phyloP scores from a whole-genome alignment of 805 yeast species.

The Barnettozyma botsteinii region DNA sequence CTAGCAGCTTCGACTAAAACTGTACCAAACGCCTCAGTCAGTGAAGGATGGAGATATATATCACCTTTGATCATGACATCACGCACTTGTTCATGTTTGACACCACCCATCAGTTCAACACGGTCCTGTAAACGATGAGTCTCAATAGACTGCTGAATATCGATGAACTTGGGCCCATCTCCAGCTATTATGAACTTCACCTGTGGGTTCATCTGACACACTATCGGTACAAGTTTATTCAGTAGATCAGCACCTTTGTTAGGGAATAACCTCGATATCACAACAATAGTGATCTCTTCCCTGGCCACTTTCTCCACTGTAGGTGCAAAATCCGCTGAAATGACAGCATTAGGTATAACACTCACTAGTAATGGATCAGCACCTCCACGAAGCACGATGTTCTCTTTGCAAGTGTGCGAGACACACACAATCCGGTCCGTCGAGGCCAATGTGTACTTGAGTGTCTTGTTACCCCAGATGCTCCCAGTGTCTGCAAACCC shows the following conservation, averaged over 20 bases:
- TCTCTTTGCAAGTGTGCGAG: constrained; percentile 93
- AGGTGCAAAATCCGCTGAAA: constrained; percentile 75
- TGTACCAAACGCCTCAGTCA: constrained; percentile 97
- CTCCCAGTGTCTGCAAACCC: constrained; percentile 87
- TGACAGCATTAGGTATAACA: constrained; percentile 95
- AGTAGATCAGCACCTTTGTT: constrained; percentile 93
- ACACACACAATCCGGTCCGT: constrained; percentile 95
- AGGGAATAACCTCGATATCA: constrained; percentile 87
- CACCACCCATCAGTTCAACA: constrained; percentile 79
- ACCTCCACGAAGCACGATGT: constrained; percentile 83
- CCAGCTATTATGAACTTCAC: constrained; percentile 89
- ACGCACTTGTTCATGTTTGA: constrained; percentile 87
- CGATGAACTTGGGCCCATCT: constrained; percentile 93
- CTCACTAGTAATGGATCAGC: constrained; percentile 72
- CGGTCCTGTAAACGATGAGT: constrained; percentile 77
- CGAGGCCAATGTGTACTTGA: constrained; percentile 78
- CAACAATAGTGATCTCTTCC: constrained; percentile 66
- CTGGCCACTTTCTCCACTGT: constrained; percentile 25
- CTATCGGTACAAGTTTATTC: constrained; percentile 76
- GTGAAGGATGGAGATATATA: constrained; percentile 85
- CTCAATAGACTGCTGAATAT: constrained; percentile 93
- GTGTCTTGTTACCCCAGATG: constrained; percentile 77
- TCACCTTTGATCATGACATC: constrained; percentile 92
- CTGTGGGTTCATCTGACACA: constrained; percentile 56
- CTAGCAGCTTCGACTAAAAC: constrained; percentile 96